phyloP scores from a whole-genome alignment of 2,329 filamentous ascomycete genomes.

The Verruconis gallopava region DNA sequence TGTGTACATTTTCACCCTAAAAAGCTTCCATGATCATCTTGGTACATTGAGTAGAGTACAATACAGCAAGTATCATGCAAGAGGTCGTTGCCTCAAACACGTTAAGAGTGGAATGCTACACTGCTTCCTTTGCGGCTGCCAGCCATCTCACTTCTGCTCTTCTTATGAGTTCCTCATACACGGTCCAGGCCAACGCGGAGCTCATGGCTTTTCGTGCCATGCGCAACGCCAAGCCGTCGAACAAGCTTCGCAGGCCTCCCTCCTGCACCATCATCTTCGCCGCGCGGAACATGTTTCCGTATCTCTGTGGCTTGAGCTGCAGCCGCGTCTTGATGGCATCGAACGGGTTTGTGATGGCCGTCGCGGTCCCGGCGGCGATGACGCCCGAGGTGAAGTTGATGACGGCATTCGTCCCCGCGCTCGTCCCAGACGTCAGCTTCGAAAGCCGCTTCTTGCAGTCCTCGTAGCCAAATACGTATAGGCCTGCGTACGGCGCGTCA shows the following conservation, averaged over 20 bases:
- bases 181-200: conserved; percentile 90
- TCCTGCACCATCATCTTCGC: conserved; percentile 64
- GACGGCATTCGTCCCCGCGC: conserved; percentile 35
- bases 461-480: conserved; percentile 93
- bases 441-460: conserved; percentile 56
- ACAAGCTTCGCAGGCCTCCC: conserved; percentile 68
- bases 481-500: conserved; percentile 90
- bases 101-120: too few relatives aligned
- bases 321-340: conserved; percentile 93
- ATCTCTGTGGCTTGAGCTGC: conserved; percentile 73
- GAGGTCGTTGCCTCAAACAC: too few relatives aligned
- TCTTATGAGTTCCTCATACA: conserved; percentile 87
- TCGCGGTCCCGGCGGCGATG: conserved; percentile 68
- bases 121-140: conserved; percentile 3
- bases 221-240: conserved; percentile 72
- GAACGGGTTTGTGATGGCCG: conserved; percentile 86
- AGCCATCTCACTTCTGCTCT: conserved; percentile 43
- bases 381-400: conserved; percentile 82
- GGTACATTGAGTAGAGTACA: too few relatives aligned
- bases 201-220: conserved; percentile 88
- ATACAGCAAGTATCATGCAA: too few relatives aligned
- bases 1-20: too few relatives aligned
- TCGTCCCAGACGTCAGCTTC: conserved; percentile 15
- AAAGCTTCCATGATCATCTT: too few relatives aligned
- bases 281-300: conserved; percentile 71